phyloP scores from a whole-genome alignment of 2,329 filamentous ascomycete species.

The Colletotrichum australisinense region DNA sequence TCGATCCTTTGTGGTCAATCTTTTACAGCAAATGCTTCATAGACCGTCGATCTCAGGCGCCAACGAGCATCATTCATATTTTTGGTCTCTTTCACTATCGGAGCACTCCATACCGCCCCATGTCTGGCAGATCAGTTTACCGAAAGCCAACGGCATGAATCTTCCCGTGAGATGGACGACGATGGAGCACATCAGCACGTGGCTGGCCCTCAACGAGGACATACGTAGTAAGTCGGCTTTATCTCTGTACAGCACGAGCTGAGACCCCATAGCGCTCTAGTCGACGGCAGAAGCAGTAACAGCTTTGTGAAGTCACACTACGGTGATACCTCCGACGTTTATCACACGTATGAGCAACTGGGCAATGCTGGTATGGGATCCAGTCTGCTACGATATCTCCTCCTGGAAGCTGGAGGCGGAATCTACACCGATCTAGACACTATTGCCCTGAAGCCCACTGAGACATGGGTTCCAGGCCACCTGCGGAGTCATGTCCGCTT shows the following conservation, averaged over 20 bases:
- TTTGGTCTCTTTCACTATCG: background rate
- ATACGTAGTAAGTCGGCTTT: background rate
- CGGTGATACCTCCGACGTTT: conserved; percentile 37
- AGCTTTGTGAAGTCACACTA: conserved; percentile 37
- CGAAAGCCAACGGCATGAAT: conserved; percentile 22
- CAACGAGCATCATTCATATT: too few relatives aligned
- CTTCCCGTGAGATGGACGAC: conserved; percentile 3
- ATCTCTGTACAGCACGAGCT: background rate
- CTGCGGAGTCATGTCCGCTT: conserved; percentile 31
- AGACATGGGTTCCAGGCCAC: conserved; percentile 46
- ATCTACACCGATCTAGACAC: conserved; percentile 71
- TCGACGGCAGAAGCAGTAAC: conserved; percentile 40
- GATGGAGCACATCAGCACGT: conserved; percentile 10
- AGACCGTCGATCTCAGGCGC: too few relatives aligned
- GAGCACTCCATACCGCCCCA: conserved; percentile 21
- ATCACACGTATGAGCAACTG: conserved; percentile 39
- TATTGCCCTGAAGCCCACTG: conserved; percentile 47
- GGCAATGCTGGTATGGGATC: conserved; percentile 61
- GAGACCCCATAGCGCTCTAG: conserved; percentile 38
- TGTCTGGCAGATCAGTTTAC: conserved; percentile 37
- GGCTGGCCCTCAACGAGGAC: conserved; percentile 35
- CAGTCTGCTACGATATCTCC: conserved; percentile 76
- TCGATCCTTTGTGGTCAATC: too few relatives aligned
- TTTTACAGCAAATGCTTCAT: too few relatives aligned
- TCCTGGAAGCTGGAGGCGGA: conserved; percentile 80